Base-by-base conservation (phyloP, 352 stramenopile genomes). In the Globisporangium paroecandrum region DNA sequence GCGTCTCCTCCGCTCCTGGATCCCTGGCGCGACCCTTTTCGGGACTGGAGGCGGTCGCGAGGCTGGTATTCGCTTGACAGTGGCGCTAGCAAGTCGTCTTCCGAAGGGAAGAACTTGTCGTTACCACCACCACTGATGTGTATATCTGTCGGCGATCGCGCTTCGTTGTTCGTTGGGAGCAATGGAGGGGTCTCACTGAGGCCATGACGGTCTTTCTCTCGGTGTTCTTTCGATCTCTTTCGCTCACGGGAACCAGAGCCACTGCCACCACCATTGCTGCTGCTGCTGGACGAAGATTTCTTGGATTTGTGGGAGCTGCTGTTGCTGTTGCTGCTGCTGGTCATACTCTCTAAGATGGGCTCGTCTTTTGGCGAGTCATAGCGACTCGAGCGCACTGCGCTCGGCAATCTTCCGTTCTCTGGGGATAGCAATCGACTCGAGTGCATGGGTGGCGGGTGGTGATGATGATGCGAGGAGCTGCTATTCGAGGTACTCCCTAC, bases 11-110 rank as follows among this genome's bases (percentile, higher is more conserved):
- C 62, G 34, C 81, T 71, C 3, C 79, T 74, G 13, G 78, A 81
- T 20, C 79, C 80, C 58, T 90, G 84, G 0, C 87, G 71, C 7
- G 81, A 92, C 1, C 86, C 83, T 63, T 94, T 86, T 7, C 87
- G 80, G 13, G 87, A 94, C 55, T 93, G 82, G 25, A 94, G 73
- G 3, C 87, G 82, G 69, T 94, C 87, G 13, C 83, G 74, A 10
- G 87, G 79, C 58, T 89, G 82, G 58, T 93, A 93, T 20, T 89
- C 81, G 13, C 70, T 64, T 1, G 69, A 63, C 0, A 88, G 41
- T 32, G 82, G 77, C 1, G 74, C 47, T 8, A 91, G 63, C 13
- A 89, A 54, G 51, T 85, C 77, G 0, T 73, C 71, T 1, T 87
- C 74, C 2, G 58, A 60, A n/a, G 56, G 58, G 27, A 77, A 73